These are phyloP conservation scores for Fennellomyces sp. DNA, from an alignment of 371 early-diverging fungal genomes.

Conservation along the genomic window DNA sequence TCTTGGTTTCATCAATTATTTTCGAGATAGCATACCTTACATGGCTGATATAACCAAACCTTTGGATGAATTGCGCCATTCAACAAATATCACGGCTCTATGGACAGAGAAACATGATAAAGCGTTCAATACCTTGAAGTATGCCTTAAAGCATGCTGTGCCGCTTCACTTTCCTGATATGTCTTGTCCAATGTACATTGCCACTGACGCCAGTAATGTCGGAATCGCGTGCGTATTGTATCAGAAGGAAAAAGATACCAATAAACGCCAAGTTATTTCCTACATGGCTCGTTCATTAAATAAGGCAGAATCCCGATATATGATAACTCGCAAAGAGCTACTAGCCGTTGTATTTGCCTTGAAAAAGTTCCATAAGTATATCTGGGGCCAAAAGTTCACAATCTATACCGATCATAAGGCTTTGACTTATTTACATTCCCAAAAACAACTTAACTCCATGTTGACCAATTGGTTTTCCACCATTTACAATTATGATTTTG, in stretches of 20 bases:
- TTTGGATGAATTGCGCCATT: constrained; percentile 19
- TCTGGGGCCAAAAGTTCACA: constrained; percentile 26
- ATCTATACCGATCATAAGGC: constrained; percentile 24
- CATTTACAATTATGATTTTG: constrained; percentile 4
- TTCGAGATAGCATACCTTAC: constrained; percentile 21
- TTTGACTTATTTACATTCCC: constrained; percentile 11
- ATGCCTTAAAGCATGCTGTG: constrained; percentile 1
- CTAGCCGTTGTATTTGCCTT: constrained; percentile 15
- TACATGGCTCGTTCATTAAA: neutral
- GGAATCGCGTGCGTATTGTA: constrained; percentile 39
- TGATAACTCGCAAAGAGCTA: constrained; percentile 4
- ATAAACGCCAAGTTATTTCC: constrained; percentile 1
- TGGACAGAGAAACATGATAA: constrained; percentile 8
- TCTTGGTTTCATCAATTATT: constrained; percentile 26
- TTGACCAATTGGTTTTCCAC: constrained; percentile 16
- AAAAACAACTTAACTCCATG: constrained; percentile 12
- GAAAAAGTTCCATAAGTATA: constrained; percentile 23
- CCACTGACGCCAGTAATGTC: constrained; percentile 42
- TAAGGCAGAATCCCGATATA: constrained; percentile 11
- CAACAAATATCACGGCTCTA: neutral
- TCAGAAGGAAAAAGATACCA: constrained; percentile 9
- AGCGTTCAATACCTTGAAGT: constrained; percentile 12
- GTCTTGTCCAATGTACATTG: constrained; percentile 25
- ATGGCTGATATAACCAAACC: constrained; percentile 11
- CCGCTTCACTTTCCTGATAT: constrained; percentile 24